A percentile compares a stretch with the other conserved stretches of the same genome.
Evolutionary conservation across 768 basidiomycete species (phyloP).

Genomic region (Candolleomyces efflorescens): DNA sequence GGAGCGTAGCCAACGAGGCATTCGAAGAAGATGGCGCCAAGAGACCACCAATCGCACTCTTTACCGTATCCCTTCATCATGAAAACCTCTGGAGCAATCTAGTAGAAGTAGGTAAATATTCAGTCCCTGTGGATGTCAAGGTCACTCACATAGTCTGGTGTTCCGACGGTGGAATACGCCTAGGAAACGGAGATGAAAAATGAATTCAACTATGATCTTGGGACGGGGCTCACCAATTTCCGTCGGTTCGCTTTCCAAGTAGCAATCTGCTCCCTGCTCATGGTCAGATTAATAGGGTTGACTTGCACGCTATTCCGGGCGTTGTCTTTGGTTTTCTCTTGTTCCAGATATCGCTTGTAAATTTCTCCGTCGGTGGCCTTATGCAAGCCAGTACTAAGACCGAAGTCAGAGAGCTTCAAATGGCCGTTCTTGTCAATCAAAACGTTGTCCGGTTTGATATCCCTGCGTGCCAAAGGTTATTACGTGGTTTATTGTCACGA

Average conservation of each 20-base stretch:
- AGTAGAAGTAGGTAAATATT: conserved; percentile 30
- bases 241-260: conserved; percentile 99
- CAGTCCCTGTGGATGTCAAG: background rate
- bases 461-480: conserved; percentile 43
- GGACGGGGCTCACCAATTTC: conserved; percentile 62
- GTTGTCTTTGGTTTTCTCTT: conserved; percentile 56
- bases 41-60: conserved; percentile 99
- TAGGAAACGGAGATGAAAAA: conserved; percentile 20
- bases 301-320: conserved; percentile 96
- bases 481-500: background rate
- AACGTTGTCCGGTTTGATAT: conserved; percentile 99
- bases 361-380: conserved; percentile 93
- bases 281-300: conserved; percentile 95
- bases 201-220: background rate
- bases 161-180: conserved; percentile 91
- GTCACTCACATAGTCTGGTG: conserved; percentile 53
- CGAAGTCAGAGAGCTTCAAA: conserved; percentile 97
- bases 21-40: conserved; percentile 99
- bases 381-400: conserved; percentile 95
- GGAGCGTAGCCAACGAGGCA: conserved; percentile 97
- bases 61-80: conserved; percentile 96
- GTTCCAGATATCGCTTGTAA: conserved; percentile 88
- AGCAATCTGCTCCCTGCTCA: conserved; percentile 94
- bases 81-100: conserved; percentile 98
- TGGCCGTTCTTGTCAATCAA: conserved; percentile 97